Evolutionary conservation across 441 rosid species (phyloP).

Genomic region (Brassica balearica): DNA sequence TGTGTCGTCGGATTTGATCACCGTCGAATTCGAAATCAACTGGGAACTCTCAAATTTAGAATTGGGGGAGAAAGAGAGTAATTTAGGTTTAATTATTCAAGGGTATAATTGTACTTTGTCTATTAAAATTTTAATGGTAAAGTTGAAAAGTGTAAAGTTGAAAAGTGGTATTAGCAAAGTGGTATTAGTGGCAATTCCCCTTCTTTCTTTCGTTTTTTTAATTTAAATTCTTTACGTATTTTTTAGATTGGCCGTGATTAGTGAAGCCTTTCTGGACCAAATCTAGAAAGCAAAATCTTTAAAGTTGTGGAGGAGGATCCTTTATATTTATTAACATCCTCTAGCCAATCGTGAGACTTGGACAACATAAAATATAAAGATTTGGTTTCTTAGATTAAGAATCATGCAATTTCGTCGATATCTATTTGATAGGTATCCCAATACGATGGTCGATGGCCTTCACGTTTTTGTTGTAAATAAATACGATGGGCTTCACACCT

Average conservation of each 20-base stretch:
- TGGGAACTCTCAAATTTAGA: no score
- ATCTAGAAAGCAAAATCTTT: constrained; percentile 17
- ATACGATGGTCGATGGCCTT: constrained; percentile 1
- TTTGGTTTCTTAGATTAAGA: background rate
- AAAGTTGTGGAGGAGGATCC: constrained; percentile 19
- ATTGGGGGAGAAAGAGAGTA: no score
- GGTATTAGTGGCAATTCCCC: no score
- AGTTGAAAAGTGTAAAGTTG: no score
- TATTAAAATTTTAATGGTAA: no score
- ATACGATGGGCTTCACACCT: background rate
- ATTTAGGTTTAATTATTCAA: no score
- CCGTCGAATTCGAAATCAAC: no score
- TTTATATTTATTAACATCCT: background rate
- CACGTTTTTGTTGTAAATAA: background rate
- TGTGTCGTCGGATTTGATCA: no score
- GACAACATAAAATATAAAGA: background rate
- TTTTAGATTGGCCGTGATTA: constrained; percentile 16
- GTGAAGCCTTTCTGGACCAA: constrained; percentile 15
- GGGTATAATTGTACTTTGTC: no score
- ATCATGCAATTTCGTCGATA: background rate
- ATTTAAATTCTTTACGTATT: background rate
- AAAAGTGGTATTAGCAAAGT: no score
- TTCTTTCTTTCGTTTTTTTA: background rate
- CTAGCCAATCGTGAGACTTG: background rate
- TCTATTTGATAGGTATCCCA: background rate